Conservation (phyloP, 257 asterid species). For the Penstemon newberryi region DNA sequence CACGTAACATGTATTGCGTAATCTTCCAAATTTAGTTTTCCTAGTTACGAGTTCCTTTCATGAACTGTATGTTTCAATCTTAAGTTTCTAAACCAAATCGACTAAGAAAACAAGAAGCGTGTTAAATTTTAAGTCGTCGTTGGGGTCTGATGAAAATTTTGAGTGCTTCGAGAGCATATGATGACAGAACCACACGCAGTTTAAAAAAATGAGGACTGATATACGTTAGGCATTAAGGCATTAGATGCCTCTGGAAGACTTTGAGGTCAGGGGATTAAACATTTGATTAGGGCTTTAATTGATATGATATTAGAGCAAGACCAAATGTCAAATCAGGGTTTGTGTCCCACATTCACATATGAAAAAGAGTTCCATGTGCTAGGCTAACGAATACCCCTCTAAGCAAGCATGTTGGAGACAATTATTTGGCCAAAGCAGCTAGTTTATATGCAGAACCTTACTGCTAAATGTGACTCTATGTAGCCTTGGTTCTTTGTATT, state of each 20-base stretch:
- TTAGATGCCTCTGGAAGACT: too few species aligned
- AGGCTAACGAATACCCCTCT: not conserved
- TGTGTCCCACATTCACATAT: not conserved
- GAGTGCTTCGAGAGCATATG: slow-evolving; percentile 22
- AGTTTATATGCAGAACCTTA: slow-evolving; percentile 12
- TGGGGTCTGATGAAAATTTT: not conserved
- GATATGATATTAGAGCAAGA: not conserved
- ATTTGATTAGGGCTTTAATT: too few species aligned
- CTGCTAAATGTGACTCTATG: not conserved
- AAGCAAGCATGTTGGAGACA: not conserved
- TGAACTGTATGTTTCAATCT: not conserved
- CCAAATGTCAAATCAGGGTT: not conserved
- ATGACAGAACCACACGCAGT: too few species aligned
- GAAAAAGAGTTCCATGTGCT: not conserved
- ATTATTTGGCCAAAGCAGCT: slow-evolving; percentile 11
- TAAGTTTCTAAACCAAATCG: too few species aligned
- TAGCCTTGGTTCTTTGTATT: slow-evolving; percentile 5
- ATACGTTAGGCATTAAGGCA: too few species aligned
- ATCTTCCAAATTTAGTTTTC: slow-evolving; percentile 11
- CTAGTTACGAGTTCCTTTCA: slow-evolving; percentile 1
- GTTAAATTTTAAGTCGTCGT: not conserved
- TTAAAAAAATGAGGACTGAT: too few species aligned
- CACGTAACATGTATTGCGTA: slow-evolving; percentile 10
- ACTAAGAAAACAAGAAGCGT: slow-evolving; percentile 6
- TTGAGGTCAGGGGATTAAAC: too few species aligned